These are phyloP conservation scores for Colletotrichum sp. DNA, from an alignment of 2,329 filamentous ascomycete genomes.

Conservation along the genomic window DNA sequence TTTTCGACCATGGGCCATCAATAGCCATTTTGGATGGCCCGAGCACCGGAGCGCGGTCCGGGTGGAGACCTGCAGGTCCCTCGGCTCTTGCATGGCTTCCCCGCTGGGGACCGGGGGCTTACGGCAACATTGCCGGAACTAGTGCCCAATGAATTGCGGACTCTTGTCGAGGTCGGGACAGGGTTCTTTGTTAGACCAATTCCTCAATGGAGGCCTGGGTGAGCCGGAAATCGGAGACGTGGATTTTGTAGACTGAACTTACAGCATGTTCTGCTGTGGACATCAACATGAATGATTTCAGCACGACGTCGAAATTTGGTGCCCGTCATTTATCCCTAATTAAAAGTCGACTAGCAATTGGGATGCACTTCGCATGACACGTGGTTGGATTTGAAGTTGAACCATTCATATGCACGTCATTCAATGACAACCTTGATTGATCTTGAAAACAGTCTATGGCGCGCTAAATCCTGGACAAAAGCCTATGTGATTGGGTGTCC, in stretches of 20 bases:
- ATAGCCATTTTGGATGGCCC: neutral
- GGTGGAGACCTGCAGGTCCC: neutral
- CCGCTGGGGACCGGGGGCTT: neutral
- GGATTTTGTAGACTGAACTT: neutral
- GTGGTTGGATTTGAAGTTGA: neutral
- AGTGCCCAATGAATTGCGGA: neutral
- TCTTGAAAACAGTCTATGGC: neutral
- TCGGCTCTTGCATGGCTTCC: neutral
- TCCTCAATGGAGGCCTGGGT: neutral
- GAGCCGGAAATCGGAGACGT: neutral
- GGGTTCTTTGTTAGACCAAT: neutral
- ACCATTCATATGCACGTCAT: neutral
- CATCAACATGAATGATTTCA: neutral
- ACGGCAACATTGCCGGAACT: neutral
- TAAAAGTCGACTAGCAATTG: rapidly evolving
- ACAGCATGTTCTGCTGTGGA: neutral
- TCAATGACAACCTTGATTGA: neutral
- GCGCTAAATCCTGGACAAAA: neutral
- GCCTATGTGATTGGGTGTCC: neutral
- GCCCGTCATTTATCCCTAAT: rapidly evolving
- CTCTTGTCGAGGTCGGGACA: neutral
- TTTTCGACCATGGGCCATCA: neutral
- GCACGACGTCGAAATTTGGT: neutral
- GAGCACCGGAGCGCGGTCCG: neutral
- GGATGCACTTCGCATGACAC: rapidly evolving